These are phyloP conservation scores for Aspergillus novoparasiticus DNA, from an alignment of 2,329 filamentous ascomycete species.

Conservation along the genomic window DNA sequence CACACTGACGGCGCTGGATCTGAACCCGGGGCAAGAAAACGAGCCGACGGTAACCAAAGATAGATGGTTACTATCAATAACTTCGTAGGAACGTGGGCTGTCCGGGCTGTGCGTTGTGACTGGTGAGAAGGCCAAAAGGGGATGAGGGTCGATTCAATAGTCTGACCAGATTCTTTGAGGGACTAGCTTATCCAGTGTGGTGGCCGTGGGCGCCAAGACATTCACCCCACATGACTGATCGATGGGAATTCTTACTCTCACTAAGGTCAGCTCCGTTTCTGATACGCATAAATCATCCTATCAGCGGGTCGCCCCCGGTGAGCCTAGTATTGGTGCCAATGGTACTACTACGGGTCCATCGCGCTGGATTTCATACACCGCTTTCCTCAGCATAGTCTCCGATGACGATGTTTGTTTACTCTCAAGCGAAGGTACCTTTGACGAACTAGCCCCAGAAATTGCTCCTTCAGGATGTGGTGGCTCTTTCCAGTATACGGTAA, in stretches of 20 bases:
- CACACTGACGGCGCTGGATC: not conserved
- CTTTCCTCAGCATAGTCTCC: not conserved
- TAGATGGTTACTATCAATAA: not conserved
- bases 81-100: not conserved
- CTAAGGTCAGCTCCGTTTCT: not conserved
- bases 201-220: conserved; percentile 10
- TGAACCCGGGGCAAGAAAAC: not conserved
- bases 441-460: not conserved
- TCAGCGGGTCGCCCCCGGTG: not conserved
- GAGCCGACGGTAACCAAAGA: not conserved
- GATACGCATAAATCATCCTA: conserved; percentile 4
- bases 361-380: not conserved
- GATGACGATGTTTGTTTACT: not conserved
- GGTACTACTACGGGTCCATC: not conserved
- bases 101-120: not conserved
- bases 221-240: conserved; percentile 11
- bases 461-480: not conserved
- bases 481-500: not conserved
- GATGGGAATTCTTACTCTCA: conserved; percentile 6
- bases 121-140: not conserved
- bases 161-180: not conserved
- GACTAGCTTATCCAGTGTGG: not conserved
- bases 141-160: not conserved
- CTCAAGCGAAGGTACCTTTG: not conserved
- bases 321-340: not conserved